Conservation (phyloP, 2,329 filamentous ascomycete species). For the Akanthomyces uredinophilus region DNA sequence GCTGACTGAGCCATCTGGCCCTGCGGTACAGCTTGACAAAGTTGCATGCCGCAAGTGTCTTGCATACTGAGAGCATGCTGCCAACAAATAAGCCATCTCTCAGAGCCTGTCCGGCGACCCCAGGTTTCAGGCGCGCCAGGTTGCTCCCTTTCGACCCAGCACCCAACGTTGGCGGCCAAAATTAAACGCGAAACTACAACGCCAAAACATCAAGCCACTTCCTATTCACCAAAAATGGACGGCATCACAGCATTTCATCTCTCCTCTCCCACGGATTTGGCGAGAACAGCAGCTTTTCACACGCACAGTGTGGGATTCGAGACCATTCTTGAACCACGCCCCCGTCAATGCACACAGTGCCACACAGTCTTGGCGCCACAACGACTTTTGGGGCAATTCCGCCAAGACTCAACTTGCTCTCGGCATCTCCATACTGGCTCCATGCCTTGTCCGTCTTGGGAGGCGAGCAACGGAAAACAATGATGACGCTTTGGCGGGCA, state of each 20-base stretch:
- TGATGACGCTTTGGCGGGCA: not conserved
- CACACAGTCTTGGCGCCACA: not conserved
- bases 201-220: no score
- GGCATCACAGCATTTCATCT: not conserved
- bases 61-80: not conserved
- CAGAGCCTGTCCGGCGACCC: not conserved
- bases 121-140: not conserved
- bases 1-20: no score
- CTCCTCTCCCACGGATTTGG: not conserved
- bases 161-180: no score
- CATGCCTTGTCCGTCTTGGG: not conserved
- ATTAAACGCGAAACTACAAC: no score
- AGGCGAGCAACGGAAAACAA: not conserved
- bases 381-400: not conserved
- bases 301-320: no score
- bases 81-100: not conserved
- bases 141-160: no score
- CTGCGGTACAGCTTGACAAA: no score
- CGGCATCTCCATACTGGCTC: conserved; percentile 2
- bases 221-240: no score
- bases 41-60: not conserved
- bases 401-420: conserved; percentile 1
- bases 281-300: not conserved
- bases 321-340: no score
- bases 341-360: not conserved